These are phyloP conservation scores for Lycium ferocissimum DNA, from an alignment of 257 asterid genomes.

Conservation along the genomic window DNA sequence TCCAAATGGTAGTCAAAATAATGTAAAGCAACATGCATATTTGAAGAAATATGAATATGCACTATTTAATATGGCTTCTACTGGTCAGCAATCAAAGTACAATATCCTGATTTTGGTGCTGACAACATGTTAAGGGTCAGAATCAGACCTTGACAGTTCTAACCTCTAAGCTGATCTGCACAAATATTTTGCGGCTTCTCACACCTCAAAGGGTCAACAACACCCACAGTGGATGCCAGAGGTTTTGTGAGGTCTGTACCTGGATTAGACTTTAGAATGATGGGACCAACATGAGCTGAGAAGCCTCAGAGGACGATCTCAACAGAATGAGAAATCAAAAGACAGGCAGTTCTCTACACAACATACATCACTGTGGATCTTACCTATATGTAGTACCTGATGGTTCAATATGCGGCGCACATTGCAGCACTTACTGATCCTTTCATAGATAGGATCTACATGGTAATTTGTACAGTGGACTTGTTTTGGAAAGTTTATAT, in stretches of 20 bases:
- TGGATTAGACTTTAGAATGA: too few species aligned
- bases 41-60: background rate
- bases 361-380: background rate
- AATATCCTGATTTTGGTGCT: background rate
- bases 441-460: conserved; percentile 2
- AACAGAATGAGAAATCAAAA: background rate
- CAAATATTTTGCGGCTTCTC: background rate
- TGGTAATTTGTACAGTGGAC: background rate
- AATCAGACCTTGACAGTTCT: background rate
- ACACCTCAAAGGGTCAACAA: background rate
- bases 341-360: background rate
- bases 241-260: too few species aligned
- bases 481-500: conserved; percentile 17
- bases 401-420: background rate
- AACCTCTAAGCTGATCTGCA: background rate
- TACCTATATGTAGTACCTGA: background rate
- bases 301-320: background rate
- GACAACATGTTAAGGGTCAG: background rate
- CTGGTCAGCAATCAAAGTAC: background rate
- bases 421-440: conserved; percentile 18
- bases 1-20: too few species aligned
- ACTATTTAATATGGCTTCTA: background rate
- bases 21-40: too few species aligned
- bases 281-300: background rate
- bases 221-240: background rate